A percentile compares a stretch with the other conserved stretches of the same genome.
These are phyloP conservation scores for Amniculicola lignicola DNA, from an alignment of 495 filamentous ascomycete species.

Conservation along the genomic window DNA sequence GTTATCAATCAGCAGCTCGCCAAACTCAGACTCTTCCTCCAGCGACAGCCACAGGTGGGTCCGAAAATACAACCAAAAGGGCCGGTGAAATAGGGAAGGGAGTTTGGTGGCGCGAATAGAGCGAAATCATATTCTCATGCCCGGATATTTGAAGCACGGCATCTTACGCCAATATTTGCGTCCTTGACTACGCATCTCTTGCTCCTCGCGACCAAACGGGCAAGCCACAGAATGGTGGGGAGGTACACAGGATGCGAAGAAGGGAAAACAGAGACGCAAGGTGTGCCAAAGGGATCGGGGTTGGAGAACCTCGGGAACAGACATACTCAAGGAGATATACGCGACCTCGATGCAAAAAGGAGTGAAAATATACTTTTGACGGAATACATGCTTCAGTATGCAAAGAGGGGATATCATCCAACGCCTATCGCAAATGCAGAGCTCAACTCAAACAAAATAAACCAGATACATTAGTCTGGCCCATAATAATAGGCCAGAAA, in stretches of 20 bases:
- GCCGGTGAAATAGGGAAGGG: conserved; percentile 18
- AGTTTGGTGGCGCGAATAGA: conserved; percentile 36
- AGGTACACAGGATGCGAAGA: conserved; percentile 12
- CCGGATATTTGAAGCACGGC: conserved; percentile 33
- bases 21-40: conserved; percentile 11
- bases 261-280: conserved; percentile 12
- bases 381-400: conserved; percentile 25
- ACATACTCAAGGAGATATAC: conserved; percentile 32
- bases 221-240: conserved; percentile 36
- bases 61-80: conserved; percentile 31
- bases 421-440: conserved; percentile 34
- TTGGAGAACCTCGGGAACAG: conserved; percentile 37
- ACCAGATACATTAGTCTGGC: conserved; percentile 31
- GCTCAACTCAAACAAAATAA: conserved; percentile 37
- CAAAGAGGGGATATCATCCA: conserved; percentile 36
- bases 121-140: conserved; percentile 44
- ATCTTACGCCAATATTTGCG: conserved; percentile 10
- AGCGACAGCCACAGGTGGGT: conserved; percentile 29
- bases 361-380: conserved; percentile 4
- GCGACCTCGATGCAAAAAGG: conserved; percentile 30
- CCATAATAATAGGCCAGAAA: neutral
- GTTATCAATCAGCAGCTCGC: conserved; percentile 39
- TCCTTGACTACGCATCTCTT: conserved; percentile 25
- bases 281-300: conserved; percentile 35
- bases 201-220: conserved; percentile 35